Evolutionary conservation across 306 rosid species (phyloP).

Genomic region (Trichosanthes truncata): DNA sequence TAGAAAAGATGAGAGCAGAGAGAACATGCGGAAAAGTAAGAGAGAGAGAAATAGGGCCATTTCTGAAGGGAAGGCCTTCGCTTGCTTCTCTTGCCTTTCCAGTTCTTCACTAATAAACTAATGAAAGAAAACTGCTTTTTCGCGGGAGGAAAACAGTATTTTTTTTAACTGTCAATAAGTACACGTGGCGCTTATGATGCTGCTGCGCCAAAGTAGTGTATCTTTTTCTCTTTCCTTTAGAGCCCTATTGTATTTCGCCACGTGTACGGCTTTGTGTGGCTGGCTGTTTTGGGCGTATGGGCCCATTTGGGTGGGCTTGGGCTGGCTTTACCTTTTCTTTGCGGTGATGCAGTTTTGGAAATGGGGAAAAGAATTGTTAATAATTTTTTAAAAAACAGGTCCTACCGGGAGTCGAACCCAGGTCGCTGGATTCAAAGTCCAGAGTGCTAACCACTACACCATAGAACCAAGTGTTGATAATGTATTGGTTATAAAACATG

Average conservation of each 20-base stretch:
- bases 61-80: neutral
- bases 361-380: too few species aligned
- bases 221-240: neutral
- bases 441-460: constrained; percentile 7
- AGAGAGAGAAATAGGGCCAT: neutral
- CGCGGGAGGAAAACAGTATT: constrained; percentile 54
- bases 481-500: neutral
- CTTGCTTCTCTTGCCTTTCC: constrained; percentile 34
- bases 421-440: constrained; percentile 6
- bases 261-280: neutral
- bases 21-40: neutral
- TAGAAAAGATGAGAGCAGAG: neutral
- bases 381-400: too few species aligned
- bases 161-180: constrained; percentile 25
- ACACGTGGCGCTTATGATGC: constrained; percentile 11
- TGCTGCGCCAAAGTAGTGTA: neutral
- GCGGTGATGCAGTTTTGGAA: neutral
- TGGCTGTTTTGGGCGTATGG: neutral
- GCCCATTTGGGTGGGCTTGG: neutral
- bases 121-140: constrained; percentile 33
- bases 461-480: neutral
- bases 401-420: constrained; percentile 7
- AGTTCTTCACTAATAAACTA: constrained; percentile 43
- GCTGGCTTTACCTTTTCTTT: neutral
- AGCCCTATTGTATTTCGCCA: neutral